Percentiles rank a stretch among this genome's conserved stretches.
These are phyloP conservation scores for Hyphopichia khmerensis DNA, from an alignment of 1,139 yeast genomes.

Conservation along the genomic window DNA sequence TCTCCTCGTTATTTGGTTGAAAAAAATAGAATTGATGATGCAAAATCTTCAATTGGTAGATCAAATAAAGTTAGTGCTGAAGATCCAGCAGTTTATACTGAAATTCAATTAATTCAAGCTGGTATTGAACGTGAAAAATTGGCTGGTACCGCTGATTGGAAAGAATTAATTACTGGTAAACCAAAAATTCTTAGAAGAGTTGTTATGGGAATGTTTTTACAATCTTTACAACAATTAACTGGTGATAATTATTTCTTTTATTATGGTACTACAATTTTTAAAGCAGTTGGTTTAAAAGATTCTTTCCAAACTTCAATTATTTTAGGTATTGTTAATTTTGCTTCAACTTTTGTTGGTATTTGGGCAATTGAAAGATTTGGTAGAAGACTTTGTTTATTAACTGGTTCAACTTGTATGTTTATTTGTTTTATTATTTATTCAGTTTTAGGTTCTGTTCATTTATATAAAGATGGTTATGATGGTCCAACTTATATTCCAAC, in stretches of 20 bases:
- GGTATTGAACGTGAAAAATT: slow-evolving; percentile 62
- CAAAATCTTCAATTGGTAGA: slow-evolving; percentile 55
- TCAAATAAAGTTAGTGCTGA: slow-evolving; percentile 62
- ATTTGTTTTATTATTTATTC: slow-evolving; percentile 62
- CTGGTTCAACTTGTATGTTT: slow-evolving; percentile 48
- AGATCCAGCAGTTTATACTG: slow-evolving; percentile 56
- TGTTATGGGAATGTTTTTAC: slow-evolving; percentile 61
- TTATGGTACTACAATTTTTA: slow-evolving; percentile 75
- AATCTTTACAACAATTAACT: slow-evolving; percentile 73
- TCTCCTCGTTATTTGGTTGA: slow-evolving; percentile 54
- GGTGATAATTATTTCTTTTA: slow-evolving; percentile 83
- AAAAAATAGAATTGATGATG: slow-evolving; percentile 38
- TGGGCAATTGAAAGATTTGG: slow-evolving; percentile 69
- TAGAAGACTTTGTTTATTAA: slow-evolving; percentile 63
- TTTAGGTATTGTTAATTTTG: slow-evolving; percentile 76
- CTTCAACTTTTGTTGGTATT: slow-evolving; percentile 67
- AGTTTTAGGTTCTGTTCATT: slow-evolving; percentile 55
- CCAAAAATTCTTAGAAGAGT: slow-evolving; percentile 68
- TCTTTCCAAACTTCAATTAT: slow-evolving; percentile 76
- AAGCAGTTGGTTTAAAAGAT: slow-evolving; percentile 71
- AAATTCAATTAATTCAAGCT: slow-evolving; percentile 59
- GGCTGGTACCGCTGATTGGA: slow-evolving; percentile 72
- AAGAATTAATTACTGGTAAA: slow-evolving; percentile 61
- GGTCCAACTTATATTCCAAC: slow-evolving; percentile 42
- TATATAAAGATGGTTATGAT: slow-evolving; percentile 54